Evolutionary conservation across 164 flowering plant genomes (phyloP), one percentile per base, ranked within the genome.

Genomic region (Buxus sempervirens): DNA sequence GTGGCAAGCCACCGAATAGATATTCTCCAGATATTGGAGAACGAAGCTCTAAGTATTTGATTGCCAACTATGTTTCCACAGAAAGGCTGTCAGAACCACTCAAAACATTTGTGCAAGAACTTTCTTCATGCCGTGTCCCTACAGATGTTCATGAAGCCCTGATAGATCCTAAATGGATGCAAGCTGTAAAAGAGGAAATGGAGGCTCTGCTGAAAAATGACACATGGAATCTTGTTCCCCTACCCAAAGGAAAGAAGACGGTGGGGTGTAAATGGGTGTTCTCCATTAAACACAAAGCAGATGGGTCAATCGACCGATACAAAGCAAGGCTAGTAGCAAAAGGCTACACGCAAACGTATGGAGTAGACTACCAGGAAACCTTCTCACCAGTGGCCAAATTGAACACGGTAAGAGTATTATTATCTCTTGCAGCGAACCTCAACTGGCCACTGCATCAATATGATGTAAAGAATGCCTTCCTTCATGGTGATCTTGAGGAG

Each of bases 61-160:
- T 61, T 62, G 53, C 66, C 41, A 69, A 69, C 22, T 55, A 69
- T 69, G 66, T 69, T 18, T 51, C 60, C 53, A 53, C 61, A 41
- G 16, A 69, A 24, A 28, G 16, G 61, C 32, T 69, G 60, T 53
- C n/a, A n/a, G n/a, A n/a, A n/a, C n/a, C n/a, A n/a, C 60, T 53
- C 54, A 54, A 61, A 54, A n/a, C 66, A 1, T 69, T 61, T 16
- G n/a, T 54, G 51, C 32, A 51, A 21, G 25, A 45, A 4, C 5
- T 61, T 1, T 61, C 72, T 9, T 5, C 28, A 0, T 22, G 13
- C 22, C 66, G 54, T 62, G 41, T 69, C 32, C 72, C 72, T 32
- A 69, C 55, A 16, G 62, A 24, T 23, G 54, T 61, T 6, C 36
- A 69, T 28, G 53, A 69, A 54, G 72, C 66, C 36, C 20, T 69